phyloP scores from a whole-genome alignment of 73 alveolate genomes.

The Tetrahymena thermophila region DNA sequence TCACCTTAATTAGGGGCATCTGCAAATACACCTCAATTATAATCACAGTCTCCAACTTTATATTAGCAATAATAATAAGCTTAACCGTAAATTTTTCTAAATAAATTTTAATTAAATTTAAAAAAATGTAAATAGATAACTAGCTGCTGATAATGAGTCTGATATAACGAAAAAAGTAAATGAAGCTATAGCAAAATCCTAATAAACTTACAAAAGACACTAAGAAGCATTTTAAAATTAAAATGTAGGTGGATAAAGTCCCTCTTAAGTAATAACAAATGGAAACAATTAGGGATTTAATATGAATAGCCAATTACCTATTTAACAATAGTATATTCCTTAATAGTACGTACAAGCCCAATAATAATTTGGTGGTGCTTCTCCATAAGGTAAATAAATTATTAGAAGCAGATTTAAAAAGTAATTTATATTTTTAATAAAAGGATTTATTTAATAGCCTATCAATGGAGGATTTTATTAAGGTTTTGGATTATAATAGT shows the following conservation, averaged over 20 bases:
- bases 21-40: background rate
- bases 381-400: background rate
- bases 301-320: background rate
- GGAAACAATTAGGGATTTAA: background rate
- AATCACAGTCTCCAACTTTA: background rate
- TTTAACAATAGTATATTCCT: background rate
- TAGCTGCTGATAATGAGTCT: background rate
- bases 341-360: background rate
- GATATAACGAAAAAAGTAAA: background rate
- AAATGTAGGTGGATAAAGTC: background rate
- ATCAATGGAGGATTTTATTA: background rate
- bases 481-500: background rate
- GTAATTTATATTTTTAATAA: background rate
- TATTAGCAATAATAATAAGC: background rate
- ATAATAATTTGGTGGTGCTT: background rate
- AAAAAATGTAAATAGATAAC: background rate
- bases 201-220: background rate
- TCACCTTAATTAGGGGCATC: background rate
- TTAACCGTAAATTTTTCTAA: background rate
- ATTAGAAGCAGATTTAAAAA: background rate
- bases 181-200: background rate
- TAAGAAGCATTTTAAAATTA: background rate
- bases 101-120: background rate
- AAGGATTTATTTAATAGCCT: background rate
- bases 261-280: background rate